Percentiles rank a stretch among this genome's conserved stretches.
Conservation (phyloP, 1,284 basidiomycete species). For the Exsudoporus floridanus region DNA sequence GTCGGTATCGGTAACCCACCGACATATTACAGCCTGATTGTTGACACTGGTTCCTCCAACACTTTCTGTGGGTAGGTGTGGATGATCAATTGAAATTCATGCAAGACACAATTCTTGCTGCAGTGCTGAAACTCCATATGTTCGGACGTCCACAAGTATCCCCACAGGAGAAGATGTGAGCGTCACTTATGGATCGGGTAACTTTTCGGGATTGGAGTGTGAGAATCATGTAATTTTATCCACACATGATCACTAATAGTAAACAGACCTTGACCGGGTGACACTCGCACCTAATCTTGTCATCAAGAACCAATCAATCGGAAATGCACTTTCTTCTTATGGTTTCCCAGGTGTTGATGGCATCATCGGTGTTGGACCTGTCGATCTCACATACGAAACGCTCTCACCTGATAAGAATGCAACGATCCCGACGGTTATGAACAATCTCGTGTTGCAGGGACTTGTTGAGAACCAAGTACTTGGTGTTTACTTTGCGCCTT, state of each 20-base stretch:
- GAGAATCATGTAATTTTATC: background rate
- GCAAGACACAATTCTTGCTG: background rate
- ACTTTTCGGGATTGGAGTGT: slow-evolving; percentile 29
- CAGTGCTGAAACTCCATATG: slow-evolving; percentile 21
- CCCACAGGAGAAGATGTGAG: slow-evolving; percentile 25
- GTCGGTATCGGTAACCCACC: slow-evolving; percentile 27
- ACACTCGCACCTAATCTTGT: slow-evolving; percentile 16
- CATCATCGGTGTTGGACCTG: slow-evolving; percentile 28
- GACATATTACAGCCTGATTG: slow-evolving; percentile 24
- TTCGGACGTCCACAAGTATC: slow-evolving; percentile 24
- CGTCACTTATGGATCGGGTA: slow-evolving; percentile 25
- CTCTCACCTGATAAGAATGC: slow-evolving; percentile 3
- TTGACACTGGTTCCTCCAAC: slow-evolving; percentile 39
- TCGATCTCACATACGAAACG: slow-evolving; percentile 15
- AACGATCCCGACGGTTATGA: slow-evolving; percentile 25
- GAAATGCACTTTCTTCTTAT: slow-evolving; percentile 14
- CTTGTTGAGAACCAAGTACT: slow-evolving; percentile 16
- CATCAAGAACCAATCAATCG: slow-evolving; percentile 26
- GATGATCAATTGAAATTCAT: background rate
- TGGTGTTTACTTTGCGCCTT: slow-evolving; percentile 24
- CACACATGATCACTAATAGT: background rate
- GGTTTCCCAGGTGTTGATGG: slow-evolving; percentile 20
- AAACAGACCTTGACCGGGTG: slow-evolving; percentile 24
- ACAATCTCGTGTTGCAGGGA: slow-evolving; percentile 22
- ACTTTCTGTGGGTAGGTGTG: slow-evolving; percentile 34